Base-by-base conservation (phyloP, 2,329 filamentous ascomycete genomes). In the Volutella citrinella region DNA sequence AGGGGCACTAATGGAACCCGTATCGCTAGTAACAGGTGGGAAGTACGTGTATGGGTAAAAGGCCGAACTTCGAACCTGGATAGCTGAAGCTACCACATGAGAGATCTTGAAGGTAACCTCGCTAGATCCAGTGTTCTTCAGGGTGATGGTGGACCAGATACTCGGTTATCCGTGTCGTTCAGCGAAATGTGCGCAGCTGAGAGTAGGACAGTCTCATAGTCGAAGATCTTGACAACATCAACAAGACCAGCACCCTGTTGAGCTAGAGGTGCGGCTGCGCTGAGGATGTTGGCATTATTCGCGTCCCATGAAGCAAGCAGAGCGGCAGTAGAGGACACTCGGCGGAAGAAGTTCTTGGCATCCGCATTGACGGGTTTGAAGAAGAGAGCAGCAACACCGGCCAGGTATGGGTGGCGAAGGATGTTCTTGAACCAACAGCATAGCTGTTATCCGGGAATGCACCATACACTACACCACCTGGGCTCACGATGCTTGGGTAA, bases 301-400 rank as follows among this genome's bases (percentile, higher is more conserved):
- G 18, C 19, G 13, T 42, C 16, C 11, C 39, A 50, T 0, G 38
- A 37, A 6, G 46, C 42, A 4, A 48, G 36, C 5, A 40, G 13
- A 0, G 35, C 32, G 5, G 45, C 34, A 14, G 42, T 45, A 1
- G 40, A 41, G 1, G 32, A 28, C 5, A 48, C 23, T 2, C 45
- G 32, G 7, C 40, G 42, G 10, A 40, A 24, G 12, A 47, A 47
- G 16, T 41, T 40, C 1, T 8, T 18, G 5, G 22, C 27, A 21
- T 48, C 38, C 23, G 45, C 46, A 33, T 46, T 46, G 2, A 19
- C 30, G 12, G 38, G 22, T 12, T 33, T 38, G 10, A 43, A 49
- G 37, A 37, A 51, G 14, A 51, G 27, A 1, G 49, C 48, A 7
- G 48, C 49, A 7, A 52, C n/a, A n/a, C n/a, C n/a, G n/a, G n/a